Evolutionary conservation across 2,329 filamentous ascomycete species (phyloP), one percentile per base, ranked within the genome.

Genomic region (Metarhizium anisopliae): DNA sequence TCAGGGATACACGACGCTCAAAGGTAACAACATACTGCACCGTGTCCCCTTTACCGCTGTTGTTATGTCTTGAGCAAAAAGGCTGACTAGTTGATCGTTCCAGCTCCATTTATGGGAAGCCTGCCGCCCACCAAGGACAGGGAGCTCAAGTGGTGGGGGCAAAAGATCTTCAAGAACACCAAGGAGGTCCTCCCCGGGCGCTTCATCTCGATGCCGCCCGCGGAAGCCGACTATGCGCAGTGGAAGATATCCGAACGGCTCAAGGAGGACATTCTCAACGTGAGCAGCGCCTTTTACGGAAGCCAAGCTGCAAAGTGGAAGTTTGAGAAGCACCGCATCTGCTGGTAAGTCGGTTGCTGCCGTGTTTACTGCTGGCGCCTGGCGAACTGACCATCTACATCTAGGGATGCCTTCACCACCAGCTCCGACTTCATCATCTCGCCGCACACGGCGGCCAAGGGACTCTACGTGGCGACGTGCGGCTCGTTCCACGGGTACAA

Each of bases 401-500:
- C n/a, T 55, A 86, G 84, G 84, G 84, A 87, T 59, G 84, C 83
- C 10, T 81, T 86, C 61, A 84, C 82, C 0, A 76, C 81, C 2
- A 81, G 73, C 63, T 74, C 75, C 25, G 82, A 87, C 63, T 85
- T 84, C 61, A 77, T 87, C 59, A 80, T 87, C 61, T 81, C 80
- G 5, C 80, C 81, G 0, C 77, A 85, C 60, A 57, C 75, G 0
- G 73, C 71, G 36, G 78, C 63, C 20, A 65, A 65, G 51, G 82
- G 82, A 25, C 68, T 88, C 0, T 86, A 80, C 61, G 63, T 89
- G 2, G 84, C 83, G 0, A 82, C 81, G 0, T 83, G 82, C 13
- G 84, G 84, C 6, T 86, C 83, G 0, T 85, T 86, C 61, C 84
- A 88, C 67, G 79, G 81, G 16, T 87, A 77, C 74, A 87, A 87